A percentile compares a stretch with the other conserved stretches of the same genome.
phyloP scores from a whole-genome alignment of 305 asterid genomes.

The Ruellia speciosa region DNA sequence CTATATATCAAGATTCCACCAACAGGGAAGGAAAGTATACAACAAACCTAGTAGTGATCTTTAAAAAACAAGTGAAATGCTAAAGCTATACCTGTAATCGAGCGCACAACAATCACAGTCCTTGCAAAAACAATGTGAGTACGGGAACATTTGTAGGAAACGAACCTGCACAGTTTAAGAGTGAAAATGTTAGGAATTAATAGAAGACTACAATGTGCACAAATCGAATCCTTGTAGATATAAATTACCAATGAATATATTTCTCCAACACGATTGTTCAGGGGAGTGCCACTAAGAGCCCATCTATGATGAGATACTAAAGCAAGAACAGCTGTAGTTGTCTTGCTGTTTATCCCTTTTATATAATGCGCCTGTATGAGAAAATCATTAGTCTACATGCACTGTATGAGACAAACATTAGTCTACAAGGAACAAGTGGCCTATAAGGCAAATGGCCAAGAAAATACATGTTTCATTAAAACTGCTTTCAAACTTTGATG shows the following conservation, averaged over 20 bases:
- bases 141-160: slow-evolving; percentile 69
- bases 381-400: slow-evolving; percentile 13
- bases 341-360: slow-evolving; percentile 70
- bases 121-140: slow-evolving; percentile 80
- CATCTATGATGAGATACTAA: slow-evolving; percentile 69
- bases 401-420: slow-evolving; percentile 29
- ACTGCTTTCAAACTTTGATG: too few species aligned
- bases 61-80: slow-evolving; percentile 14
- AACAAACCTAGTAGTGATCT: too few species aligned
- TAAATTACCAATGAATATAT: slow-evolving; percentile 83
- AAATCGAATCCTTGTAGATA: slow-evolving; percentile 9
- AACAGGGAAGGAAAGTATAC: too few species aligned
- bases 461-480: too few species aligned
- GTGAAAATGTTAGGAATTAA: slow-evolving; percentile 22
- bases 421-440: background rate
- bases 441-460: too few species aligned
- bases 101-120: slow-evolving; percentile 77
- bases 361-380: slow-evolving; percentile 71
- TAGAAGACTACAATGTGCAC: too few species aligned
- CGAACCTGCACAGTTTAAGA: slow-evolving; percentile 52
- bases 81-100: slow-evolving; percentile 59
- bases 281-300: slow-evolving; percentile 96
- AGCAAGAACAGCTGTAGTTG: slow-evolving; percentile 74
- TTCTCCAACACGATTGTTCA: slow-evolving; percentile 94
- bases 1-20: background rate